phyloP scores from a whole-genome alignment of 1,139 yeast species.

The Entelexis sorbosivorans region DNA sequence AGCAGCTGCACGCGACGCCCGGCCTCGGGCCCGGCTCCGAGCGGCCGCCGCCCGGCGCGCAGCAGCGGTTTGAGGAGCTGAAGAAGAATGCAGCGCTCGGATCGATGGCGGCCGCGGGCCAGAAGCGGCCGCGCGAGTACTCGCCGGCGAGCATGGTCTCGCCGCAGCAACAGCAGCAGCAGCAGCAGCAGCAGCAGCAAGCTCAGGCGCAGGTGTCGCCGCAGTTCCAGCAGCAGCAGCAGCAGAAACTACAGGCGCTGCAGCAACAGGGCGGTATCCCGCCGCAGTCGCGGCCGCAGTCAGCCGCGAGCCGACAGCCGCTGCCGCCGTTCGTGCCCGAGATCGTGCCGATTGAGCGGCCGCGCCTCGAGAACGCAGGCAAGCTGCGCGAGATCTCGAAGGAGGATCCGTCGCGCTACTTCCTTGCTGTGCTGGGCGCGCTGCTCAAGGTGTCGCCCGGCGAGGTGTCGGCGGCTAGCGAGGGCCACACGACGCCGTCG shows the following conservation, averaged over 20 bases:
- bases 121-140: background rate
- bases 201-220: too few species aligned
- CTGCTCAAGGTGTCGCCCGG: constrained; percentile 22
- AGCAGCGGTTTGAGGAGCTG: constrained; percentile 11
- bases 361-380: constrained; percentile 22
- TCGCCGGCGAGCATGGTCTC: background rate
- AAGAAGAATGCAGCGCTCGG: background rate
- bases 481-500: constrained; percentile 1
- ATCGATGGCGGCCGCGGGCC: background rate
- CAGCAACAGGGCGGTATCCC: background rate
- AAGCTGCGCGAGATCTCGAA: constrained; percentile 20
- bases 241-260: background rate
- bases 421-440: constrained; percentile 23
- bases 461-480: constrained; percentile 17
- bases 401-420: constrained; percentile 19
- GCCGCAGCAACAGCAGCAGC: background rate
- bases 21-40: background rate
- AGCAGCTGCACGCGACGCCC: background rate
- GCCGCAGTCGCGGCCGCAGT: background rate
- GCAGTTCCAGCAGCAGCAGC: constrained; percentile 15
- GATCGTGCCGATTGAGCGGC: constrained; percentile 17
- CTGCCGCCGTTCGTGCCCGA: constrained; percentile 17
- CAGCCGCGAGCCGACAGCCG: constrained; percentile 2
- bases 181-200: background rate
- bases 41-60: background rate